Conservation (phyloP, 345 rosid genomes). For the Sisymbrium altissimum region DNA sequence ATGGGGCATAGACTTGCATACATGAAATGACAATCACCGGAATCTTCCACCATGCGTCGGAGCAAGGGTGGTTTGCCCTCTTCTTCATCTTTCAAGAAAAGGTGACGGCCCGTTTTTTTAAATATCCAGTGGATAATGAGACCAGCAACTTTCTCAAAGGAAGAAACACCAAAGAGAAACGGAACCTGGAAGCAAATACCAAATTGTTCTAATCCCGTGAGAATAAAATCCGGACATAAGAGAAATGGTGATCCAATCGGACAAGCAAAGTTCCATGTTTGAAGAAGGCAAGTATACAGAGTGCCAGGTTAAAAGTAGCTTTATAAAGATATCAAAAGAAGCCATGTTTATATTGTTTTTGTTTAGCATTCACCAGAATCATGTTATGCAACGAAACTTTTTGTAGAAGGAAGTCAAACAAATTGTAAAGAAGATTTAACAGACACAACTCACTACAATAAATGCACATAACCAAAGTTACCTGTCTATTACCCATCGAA, state of each 20-base stretch:
- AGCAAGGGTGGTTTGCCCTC: conserved; percentile 84
- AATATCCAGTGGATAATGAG: conserved; percentile 90
- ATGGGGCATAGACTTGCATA: conserved; percentile 27
- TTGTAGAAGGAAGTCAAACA: too few species aligned
- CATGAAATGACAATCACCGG: conserved; percentile 63
- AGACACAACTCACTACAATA: not conserved
- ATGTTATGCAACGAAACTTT: too few species aligned
- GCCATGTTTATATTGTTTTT: too few species aligned
- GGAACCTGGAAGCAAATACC: conserved; percentile 64
- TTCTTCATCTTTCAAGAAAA: conserved; percentile 82
- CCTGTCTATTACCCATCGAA: conserved; percentile 95
- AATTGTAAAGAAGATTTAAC: not conserved
- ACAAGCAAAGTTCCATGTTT: too few species aligned
- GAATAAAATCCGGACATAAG: not conserved
- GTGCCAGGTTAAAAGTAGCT: too few species aligned
- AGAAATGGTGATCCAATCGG: too few species aligned
- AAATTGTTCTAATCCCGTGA: not conserved
- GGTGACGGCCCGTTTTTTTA: conserved; percentile 91
- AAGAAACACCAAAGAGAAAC: conserved; percentile 90
- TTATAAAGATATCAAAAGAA: too few species aligned
- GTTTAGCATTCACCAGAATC: too few species aligned
- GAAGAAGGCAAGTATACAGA: too few species aligned
- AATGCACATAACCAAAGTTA: conserved; percentile 11
- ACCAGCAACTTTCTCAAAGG: conserved; percentile 80
- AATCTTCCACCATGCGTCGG: conserved; percentile 71